A percentile compares a stretch with the other conserved stretches of the same genome.
Evolutionary conservation across 1,284 basidiomycete species (phyloP).

Genomic region (Athelia sp.): DNA sequence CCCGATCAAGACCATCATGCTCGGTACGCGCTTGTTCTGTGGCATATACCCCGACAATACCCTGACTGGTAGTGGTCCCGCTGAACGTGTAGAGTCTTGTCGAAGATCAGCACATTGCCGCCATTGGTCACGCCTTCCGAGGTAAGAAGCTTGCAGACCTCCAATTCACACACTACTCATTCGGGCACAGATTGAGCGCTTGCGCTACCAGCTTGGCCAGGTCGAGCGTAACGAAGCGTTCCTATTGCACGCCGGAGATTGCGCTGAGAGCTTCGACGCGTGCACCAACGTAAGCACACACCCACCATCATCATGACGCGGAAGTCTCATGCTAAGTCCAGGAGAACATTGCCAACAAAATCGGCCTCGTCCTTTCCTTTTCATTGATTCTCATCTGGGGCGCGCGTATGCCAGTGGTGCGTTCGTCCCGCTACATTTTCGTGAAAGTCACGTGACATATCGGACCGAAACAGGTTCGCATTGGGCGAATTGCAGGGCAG

Average conservation of each 20-base stretch:
- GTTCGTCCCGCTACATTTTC: conserved; percentile 21
- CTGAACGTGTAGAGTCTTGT: conserved; percentile 53
- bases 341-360: conserved; percentile 75
- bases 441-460: background rate
- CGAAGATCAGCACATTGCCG: conserved; percentile 71
- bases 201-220: conserved; percentile 73
- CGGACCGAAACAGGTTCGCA: too few species aligned
- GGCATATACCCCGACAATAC: background rate
- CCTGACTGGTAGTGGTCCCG: background rate
- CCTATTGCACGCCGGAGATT: conserved; percentile 95
- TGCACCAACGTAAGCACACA: conserved; percentile 69
- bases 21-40: conserved; percentile 17
- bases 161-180: conserved; percentile 4
- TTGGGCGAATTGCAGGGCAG: conserved; percentile 92
- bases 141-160: conserved; percentile 38
- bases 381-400: conserved; percentile 95
- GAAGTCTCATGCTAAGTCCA: background rate
- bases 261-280: conserved; percentile 91
- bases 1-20: conserved; percentile 27
- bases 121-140: conserved; percentile 88
- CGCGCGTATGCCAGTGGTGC: conserved; percentile 81
- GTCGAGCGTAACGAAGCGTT: conserved; percentile 91
- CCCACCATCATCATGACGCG: background rate
- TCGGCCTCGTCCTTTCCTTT: conserved; percentile 93
- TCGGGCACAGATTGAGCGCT: conserved; percentile 70